Percentiles rank a stretch among this genome's conserved stretches.
Conservation (phyloP, 1,139 yeast genomes). For the Hemisphaericaspora lyxosophila region DNA sequence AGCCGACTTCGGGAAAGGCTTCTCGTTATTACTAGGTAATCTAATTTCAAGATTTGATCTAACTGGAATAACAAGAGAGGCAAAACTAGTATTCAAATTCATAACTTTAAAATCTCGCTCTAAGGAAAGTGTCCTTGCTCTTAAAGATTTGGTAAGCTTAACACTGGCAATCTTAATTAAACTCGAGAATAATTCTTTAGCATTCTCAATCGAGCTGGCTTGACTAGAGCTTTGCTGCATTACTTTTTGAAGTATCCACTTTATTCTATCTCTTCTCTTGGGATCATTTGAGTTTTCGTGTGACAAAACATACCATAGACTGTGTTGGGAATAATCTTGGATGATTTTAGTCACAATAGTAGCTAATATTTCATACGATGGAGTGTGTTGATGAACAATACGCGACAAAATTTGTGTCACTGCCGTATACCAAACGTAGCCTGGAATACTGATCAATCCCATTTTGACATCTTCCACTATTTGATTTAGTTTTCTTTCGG, state of each 20-base stretch:
- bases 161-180: constrained; percentile 38
- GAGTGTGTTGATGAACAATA: constrained; percentile 60
- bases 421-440: constrained; percentile 77
- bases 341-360: constrained; percentile 58
- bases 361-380: constrained; percentile 57
- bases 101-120: constrained; percentile 47
- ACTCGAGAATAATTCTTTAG: constrained; percentile 34
- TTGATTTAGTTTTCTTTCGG: constrained; percentile 40
- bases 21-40: constrained; percentile 53
- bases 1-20: constrained; percentile 55
- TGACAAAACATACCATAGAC: constrained; percentile 82
- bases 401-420: constrained; percentile 85
- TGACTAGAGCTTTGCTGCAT: constrained; percentile 14
- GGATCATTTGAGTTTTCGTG: constrained; percentile 67
- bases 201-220: constrained; percentile 17
- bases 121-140: constrained; percentile 35
- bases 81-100: constrained; percentile 53
- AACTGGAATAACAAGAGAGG: constrained; percentile 76
- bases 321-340: constrained; percentile 71
- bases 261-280: constrained; percentile 54
- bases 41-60: constrained; percentile 68
- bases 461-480: constrained; percentile 56
- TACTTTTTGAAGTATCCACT: constrained; percentile 22
- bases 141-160: constrained; percentile 29
- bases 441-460: constrained; percentile 50